These are phyloP conservation scores for Penicillium polonicum DNA, from an alignment of 2,329 filamentous ascomycete species.

Conservation along the genomic window DNA sequence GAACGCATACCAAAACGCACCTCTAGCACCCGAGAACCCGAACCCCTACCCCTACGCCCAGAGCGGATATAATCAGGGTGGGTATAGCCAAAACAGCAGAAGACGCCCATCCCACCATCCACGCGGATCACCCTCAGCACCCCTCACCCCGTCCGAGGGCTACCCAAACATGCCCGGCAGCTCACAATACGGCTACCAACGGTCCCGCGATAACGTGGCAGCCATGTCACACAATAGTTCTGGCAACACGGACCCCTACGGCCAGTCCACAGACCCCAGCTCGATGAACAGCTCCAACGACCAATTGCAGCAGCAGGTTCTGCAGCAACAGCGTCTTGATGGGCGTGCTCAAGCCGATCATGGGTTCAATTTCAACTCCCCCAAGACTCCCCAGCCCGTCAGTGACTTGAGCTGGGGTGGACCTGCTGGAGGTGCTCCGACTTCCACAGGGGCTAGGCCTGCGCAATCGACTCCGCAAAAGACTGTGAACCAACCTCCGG, in stretches of 20 bases:
- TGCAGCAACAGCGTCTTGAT: conserved; percentile 39
- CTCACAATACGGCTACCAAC: conserved; percentile 58
- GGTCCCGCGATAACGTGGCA: conserved; percentile 82
- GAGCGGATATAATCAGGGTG: conserved; percentile 24
- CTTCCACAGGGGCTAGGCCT: conserved; percentile 1
- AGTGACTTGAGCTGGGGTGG: conserved; percentile 27
- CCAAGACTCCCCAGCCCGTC: conserved; percentile 17
- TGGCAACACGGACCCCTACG: conserved; percentile 69
- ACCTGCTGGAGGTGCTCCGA: conserved; percentile 26
- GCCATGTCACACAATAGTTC: conserved; percentile 65
- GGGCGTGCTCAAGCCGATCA: conserved; percentile 56
- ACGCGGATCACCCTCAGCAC: conserved; percentile 18
- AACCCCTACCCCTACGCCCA: conserved; percentile 34
- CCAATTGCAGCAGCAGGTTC: conserved; percentile 56
- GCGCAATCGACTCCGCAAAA: conserved; percentile 20
- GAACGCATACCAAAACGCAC: conserved; percentile 29
- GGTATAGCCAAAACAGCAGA: conserved; percentile 12
- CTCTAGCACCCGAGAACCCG: conserved; percentile 51
- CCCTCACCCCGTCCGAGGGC: conserved; percentile 34
- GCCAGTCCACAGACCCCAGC: conserved; percentile 84
- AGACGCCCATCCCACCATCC: conserved; percentile 34
- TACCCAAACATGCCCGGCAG: conserved; percentile 29
- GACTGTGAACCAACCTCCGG: conserved; percentile 7
- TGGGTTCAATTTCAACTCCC: conserved; percentile 56
- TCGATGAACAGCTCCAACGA: conserved; percentile 93